These are phyloP conservation scores for Penicillium antarcticum DNA, from an alignment of 495 filamentous ascomycete genomes.

Conservation along the genomic window DNA sequence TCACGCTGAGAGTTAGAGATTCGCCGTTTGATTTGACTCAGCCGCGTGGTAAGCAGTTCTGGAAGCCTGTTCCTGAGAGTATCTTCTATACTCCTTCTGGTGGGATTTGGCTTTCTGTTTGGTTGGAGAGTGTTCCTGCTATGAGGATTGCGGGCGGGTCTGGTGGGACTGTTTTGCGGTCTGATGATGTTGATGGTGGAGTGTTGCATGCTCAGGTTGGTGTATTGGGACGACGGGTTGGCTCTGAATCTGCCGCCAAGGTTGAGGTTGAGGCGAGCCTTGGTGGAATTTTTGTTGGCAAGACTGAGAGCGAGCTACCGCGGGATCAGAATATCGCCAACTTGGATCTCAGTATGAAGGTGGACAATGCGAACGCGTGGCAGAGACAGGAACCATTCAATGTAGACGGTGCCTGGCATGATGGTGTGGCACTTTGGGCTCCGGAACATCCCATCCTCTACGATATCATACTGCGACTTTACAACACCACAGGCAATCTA, in stretches of 20 bases:
- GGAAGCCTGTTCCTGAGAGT: conserved; percentile 35
- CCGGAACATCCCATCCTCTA: conserved; percentile 39
- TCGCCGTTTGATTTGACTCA: conserved; percentile 34
- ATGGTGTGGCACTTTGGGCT: conserved; percentile 34
- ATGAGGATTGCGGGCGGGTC: conserved; percentile 25
- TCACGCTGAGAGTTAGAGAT: conserved; percentile 31
- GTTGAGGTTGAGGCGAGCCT: conserved; percentile 29
- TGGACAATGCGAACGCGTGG: conserved; percentile 4
- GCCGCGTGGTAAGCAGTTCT: conserved; percentile 40
- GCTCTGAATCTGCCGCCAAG: neutral
- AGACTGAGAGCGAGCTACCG: conserved; percentile 5
- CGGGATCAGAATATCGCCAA: conserved; percentile 17
- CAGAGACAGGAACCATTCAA: conserved; percentile 10
- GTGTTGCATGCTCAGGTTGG: conserved; percentile 22
- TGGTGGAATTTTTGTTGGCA: conserved; percentile 14
- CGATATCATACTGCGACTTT: conserved; percentile 29
- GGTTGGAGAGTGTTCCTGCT: conserved; percentile 35
- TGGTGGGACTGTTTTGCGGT: conserved; percentile 30
- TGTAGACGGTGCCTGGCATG: conserved; percentile 21
- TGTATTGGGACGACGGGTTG: conserved; percentile 14
- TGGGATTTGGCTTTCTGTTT: conserved; percentile 37
- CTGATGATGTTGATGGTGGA: conserved; percentile 31
- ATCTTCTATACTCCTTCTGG: conserved; percentile 41
- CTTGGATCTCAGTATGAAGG: conserved; percentile 24
- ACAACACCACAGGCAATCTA: conserved; percentile 7